These are phyloP conservation scores for Cornus kousa DNA, from an alignment of 148 eudicot genomes.

Conservation along the genomic window DNA sequence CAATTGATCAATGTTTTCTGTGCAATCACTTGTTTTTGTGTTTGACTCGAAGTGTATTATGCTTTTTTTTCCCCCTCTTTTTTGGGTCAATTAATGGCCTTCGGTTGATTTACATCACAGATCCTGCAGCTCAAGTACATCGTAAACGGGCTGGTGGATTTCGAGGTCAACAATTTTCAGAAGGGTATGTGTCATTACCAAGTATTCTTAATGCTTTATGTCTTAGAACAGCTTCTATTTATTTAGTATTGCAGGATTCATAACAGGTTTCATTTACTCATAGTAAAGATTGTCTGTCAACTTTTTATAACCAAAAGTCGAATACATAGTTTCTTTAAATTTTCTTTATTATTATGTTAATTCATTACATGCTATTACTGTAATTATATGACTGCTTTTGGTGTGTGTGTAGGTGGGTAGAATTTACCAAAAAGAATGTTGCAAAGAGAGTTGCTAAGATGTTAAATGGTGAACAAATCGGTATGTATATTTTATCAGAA, in stretches of 20 bases:
- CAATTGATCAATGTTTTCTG: background rate
- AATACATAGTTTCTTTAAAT: background rate
- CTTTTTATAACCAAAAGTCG: background rate
- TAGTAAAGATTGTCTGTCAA: background rate
- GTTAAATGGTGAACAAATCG: conserved; percentile 87
- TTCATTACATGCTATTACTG: too few relatives aligned
- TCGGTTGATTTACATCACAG: conserved; percentile 32
- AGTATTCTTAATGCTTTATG: background rate
- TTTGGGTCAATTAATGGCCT: background rate
- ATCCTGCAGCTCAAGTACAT: conserved; percentile 45
- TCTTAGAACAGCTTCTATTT: background rate
- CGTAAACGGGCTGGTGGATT: conserved; percentile 80
- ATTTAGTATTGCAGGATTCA: background rate
- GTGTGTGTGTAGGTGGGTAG: conserved; percentile 82
- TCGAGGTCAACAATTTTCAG: conserved; percentile 77
- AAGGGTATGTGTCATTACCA: conserved; percentile 54
- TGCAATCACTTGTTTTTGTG: background rate
- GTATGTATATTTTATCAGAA: conserved; percentile 26
- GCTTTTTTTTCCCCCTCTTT: too few relatives aligned
- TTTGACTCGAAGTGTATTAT: background rate
- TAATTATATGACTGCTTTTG: conserved; percentile 11
- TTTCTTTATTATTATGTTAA: background rate
- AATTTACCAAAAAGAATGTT: conserved; percentile 64
- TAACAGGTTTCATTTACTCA: background rate
- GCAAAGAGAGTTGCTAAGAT: conserved; percentile 75